A percentile compares a stretch with the other conserved stretches of the same genome.
Evolutionary conservation across 257 asterid species (phyloP).

Genomic region (Ocimum tenuiflorum): DNA sequence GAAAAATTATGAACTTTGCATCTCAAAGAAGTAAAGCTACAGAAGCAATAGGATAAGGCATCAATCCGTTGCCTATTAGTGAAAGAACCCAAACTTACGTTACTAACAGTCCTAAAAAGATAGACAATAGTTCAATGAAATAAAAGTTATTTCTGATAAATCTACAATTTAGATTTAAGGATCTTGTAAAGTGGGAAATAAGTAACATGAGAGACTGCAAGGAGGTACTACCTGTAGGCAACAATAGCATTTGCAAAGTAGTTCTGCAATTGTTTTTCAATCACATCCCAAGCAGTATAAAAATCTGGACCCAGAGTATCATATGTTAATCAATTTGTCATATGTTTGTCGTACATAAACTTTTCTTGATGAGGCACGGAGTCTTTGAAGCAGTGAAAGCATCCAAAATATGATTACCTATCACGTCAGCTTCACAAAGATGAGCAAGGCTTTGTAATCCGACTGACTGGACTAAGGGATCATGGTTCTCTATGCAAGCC

Average conservation of each 20-base stretch:
- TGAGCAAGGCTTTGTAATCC: conserved; percentile 89
- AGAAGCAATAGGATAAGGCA: background rate
- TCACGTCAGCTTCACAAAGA: conserved; percentile 95
- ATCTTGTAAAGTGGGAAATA: conserved; percentile 1
- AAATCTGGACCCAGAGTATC: conserved; percentile 53
- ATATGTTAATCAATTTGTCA: conserved; percentile 18
- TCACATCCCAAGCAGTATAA: conserved; percentile 95
- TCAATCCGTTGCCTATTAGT: background rate
- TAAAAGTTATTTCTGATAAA: background rate
- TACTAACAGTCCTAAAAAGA: conserved; percentile 2
- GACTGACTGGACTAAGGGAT: conserved; percentile 70
- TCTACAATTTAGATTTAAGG: conserved; percentile 9
- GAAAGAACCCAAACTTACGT: no score
- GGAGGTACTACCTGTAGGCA: conserved; percentile 59
- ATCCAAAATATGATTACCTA: conserved; percentile 46
- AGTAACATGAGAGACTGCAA: conserved; percentile 8
- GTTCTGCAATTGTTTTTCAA: conserved; percentile 50
- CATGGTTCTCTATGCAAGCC: conserved; percentile 79
- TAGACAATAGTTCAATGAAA: background rate
- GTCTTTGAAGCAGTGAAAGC: conserved; percentile 1
- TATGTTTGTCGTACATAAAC: background rate
- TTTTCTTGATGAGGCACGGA: conserved; percentile 1
- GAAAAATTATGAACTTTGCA: background rate
- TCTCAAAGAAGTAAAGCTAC: background rate
- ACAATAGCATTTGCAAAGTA: conserved; percentile 52